Evolutionary conservation across 2,329 filamentous ascomycete genomes (phyloP).

Genomic region (Sarocladiaceae sp.): DNA sequence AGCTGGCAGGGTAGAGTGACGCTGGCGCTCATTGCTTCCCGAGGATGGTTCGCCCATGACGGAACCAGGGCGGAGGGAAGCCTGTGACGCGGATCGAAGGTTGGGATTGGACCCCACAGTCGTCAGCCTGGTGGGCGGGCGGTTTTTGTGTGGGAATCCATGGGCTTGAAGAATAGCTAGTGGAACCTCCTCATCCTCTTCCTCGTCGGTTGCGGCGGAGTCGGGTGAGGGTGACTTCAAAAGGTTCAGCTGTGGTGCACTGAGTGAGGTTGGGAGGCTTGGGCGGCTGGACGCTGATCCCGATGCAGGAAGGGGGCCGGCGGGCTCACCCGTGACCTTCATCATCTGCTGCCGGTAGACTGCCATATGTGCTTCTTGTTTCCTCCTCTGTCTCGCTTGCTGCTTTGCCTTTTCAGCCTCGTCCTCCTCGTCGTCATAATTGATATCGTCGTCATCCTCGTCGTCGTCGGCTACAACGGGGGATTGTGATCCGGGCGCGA

Average conservation of each 20-base stretch:
- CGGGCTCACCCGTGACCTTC: constrained; percentile 78
- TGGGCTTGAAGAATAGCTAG: constrained; percentile 83
- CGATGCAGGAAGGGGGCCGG: constrained; percentile 22
- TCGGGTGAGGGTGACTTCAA: constrained; percentile 32
- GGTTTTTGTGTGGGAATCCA: constrained; percentile 76
- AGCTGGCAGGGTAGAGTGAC: constrained; percentile 58
- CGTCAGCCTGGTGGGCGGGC: constrained; percentile 65
- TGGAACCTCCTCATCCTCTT: constrained; percentile 87
- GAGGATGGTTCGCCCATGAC: constrained; percentile 45
- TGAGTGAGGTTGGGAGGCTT: constrained; percentile 52
- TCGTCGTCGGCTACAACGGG: constrained; percentile 41
- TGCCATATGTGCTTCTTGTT: constrained; percentile 85
- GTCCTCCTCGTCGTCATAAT: constrained; percentile 73
- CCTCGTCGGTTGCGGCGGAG: constrained; percentile 61
- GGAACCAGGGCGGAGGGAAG: constrained; percentile 51
- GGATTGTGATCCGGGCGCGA: constrained; percentile 24
- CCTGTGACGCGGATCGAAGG: constrained; percentile 51
- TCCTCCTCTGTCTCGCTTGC: constrained; percentile 71
- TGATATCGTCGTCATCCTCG: constrained; percentile 59
- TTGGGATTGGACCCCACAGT: constrained; percentile 68
- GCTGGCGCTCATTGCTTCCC: constrained; percentile 21
- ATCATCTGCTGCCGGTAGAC: constrained; percentile 95
- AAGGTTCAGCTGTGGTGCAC: constrained; percentile 54
- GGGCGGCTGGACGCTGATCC: constrained; percentile 37
- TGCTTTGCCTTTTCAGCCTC: constrained; percentile 72